These are phyloP conservation scores for Ambrosiella cleistominuta DNA, from an alignment of 2,329 filamentous ascomycete species.

Conservation along the genomic window DNA sequence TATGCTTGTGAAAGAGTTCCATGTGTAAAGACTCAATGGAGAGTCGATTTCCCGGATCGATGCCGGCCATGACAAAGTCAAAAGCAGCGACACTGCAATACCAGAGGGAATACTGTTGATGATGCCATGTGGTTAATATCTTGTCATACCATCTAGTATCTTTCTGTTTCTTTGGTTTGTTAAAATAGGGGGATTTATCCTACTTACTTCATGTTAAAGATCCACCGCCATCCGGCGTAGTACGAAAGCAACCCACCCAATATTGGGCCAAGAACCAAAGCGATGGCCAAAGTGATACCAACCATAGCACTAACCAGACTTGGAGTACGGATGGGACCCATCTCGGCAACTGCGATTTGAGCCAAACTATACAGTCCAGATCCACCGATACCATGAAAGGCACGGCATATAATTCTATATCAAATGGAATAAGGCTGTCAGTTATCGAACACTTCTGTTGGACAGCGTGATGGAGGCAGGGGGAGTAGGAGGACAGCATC, in stretches of 20 bases:
- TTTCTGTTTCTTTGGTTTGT: too few relatives aligned
- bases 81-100: conserved; percentile 28
- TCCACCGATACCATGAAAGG: conserved; percentile 42
- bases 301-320: conserved; percentile 37
- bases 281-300: conserved; percentile 36
- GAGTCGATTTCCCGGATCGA: conserved; percentile 7
- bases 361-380: conserved; percentile 44
- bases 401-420: conserved; percentile 37
- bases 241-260: conserved; percentile 38
- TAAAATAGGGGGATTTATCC: too few relatives aligned
- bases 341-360: conserved; percentile 38
- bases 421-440: not conserved
- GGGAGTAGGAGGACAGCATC: not conserved
- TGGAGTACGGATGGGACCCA: conserved; percentile 34
- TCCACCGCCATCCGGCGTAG: conserved; percentile 37
- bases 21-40: conserved; percentile 16
- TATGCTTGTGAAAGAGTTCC: conserved; percentile 28
- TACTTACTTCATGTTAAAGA: conserved; percentile 44
- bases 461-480: not conserved
- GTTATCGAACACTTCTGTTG: not conserved
- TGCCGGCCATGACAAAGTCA: conserved; percentile 15
- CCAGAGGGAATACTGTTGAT: conserved; percentile 27
- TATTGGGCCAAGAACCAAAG: conserved; percentile 40
- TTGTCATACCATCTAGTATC: too few relatives aligned
- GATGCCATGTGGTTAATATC: not conserved